phyloP scores from a whole-genome alignment of 495 filamentous ascomycete genomes.

The Penicillium paradoxum region DNA sequence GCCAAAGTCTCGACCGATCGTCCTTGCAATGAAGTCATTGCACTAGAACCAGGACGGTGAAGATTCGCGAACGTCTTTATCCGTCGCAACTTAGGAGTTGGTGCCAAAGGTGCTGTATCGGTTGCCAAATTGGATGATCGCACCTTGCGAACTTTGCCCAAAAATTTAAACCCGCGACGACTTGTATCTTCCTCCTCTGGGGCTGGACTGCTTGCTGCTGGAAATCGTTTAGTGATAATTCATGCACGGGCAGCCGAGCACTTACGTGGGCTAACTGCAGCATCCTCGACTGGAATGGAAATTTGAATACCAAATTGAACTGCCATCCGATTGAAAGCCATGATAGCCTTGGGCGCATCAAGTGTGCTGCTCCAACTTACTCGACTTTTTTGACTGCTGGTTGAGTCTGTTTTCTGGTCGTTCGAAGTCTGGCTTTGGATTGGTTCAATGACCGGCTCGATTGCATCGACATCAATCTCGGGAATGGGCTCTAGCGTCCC shows the following conservation, averaged over 20 bases:
- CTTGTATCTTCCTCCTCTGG: neutral
- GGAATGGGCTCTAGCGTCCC: neutral
- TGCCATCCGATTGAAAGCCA: slow-evolving; percentile 28
- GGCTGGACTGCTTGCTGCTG: neutral
- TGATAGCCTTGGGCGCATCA: slow-evolving; percentile 19
- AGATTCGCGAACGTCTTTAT: slow-evolving; percentile 35
- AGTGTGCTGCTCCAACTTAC: slow-evolving; percentile 13
- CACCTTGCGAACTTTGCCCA: slow-evolving; percentile 31
- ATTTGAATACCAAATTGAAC: slow-evolving; percentile 18
- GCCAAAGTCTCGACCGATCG: slow-evolving; percentile 60
- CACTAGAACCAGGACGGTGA: slow-evolving; percentile 23
- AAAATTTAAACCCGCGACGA: slow-evolving; percentile 16
- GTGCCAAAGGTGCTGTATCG: slow-evolving; percentile 35
- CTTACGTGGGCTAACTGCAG: slow-evolving; percentile 7
- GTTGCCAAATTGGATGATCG: slow-evolving; percentile 27
- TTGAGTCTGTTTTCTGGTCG: neutral
- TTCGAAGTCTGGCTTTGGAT: neutral
- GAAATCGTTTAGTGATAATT: neutral
- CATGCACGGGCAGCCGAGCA: neutral
- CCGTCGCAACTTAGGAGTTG: slow-evolving; percentile 48
- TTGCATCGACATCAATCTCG: neutral
- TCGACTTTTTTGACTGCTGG: slow-evolving; percentile 10
- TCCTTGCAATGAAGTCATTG: slow-evolving; percentile 55
- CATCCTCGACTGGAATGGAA: slow-evolving; percentile 3
- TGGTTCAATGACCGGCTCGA: neutral